These are phyloP conservation scores for Casaregolazyma lundiana DNA, from an alignment of 1,139 yeast genomes.

Conservation along the genomic window DNA sequence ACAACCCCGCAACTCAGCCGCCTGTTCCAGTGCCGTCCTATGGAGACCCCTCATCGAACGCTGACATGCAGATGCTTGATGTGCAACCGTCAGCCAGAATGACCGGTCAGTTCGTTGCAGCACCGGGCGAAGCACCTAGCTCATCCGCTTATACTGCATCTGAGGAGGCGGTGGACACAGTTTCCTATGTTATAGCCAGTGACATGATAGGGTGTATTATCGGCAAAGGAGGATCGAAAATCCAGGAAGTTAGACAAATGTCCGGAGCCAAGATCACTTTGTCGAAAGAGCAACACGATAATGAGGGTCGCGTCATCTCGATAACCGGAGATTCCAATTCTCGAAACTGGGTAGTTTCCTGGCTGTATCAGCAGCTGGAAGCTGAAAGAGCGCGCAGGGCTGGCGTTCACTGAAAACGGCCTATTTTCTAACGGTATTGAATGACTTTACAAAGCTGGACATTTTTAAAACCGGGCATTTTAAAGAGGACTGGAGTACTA, in stretches of 20 bases:
- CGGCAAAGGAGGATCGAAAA: slow-evolving; percentile 82
- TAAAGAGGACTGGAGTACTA: too few species aligned
- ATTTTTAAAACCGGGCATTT: too few species aligned
- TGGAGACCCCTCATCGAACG: background rate
- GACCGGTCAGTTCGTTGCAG: background rate
- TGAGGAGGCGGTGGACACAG: background rate
- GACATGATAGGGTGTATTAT: slow-evolving; percentile 88
- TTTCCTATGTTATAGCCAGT: slow-evolving; percentile 41
- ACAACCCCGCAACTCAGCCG: slow-evolving; percentile 43
- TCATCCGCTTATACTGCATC: background rate
- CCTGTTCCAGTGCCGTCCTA: background rate
- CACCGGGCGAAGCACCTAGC: background rate
- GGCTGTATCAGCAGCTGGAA: slow-evolving; percentile 71
- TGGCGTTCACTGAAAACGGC: background rate
- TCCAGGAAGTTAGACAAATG: slow-evolving; percentile 77
- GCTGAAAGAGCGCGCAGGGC: slow-evolving; percentile 68
- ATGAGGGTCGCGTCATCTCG: slow-evolving; percentile 66
- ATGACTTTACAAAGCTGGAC: too few species aligned
- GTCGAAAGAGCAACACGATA: slow-evolving; percentile 60
- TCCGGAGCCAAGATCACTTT: slow-evolving; percentile 81
- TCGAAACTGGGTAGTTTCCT: slow-evolving; percentile 46
- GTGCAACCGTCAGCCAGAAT: background rate
- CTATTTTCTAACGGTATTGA: too few species aligned
- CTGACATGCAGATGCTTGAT: slow-evolving; percentile 3
- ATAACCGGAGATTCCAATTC: slow-evolving; percentile 50